A percentile compares a stretch with the other conserved stretches of the same genome.
Evolutionary conservation across 176 grass and related monocot species (phyloP).

Genomic region (Aegilops longissima): DNA sequence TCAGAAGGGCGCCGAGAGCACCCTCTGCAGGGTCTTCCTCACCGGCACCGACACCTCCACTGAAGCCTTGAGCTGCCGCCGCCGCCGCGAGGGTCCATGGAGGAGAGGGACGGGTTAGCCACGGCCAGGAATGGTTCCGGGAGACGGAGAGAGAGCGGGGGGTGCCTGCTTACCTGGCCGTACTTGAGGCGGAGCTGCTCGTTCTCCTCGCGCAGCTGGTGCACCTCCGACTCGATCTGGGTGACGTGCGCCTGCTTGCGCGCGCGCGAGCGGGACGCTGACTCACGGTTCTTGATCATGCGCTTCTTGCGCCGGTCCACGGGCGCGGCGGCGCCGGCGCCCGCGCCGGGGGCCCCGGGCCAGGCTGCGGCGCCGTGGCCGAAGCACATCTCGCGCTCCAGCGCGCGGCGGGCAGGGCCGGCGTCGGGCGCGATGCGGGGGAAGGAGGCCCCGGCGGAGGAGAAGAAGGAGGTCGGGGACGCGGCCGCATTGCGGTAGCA

Average conservation of each 20-base stretch:
- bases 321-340: not conserved
- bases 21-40: conserved; percentile 45
- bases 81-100: too few species aligned
- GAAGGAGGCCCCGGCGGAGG: not conserved
- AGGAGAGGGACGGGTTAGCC: too few species aligned
- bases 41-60: conserved; percentile 35
- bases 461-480: conserved; percentile 17
- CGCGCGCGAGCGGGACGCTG: conserved; percentile 64
- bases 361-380: not conserved
- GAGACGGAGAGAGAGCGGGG: too few species aligned
- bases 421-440: not conserved
- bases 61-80: conserved; percentile 36
- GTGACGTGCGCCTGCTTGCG: conserved; percentile 57
- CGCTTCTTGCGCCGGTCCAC: conserved; percentile 51
- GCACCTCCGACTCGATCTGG: conserved; percentile 49
- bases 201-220: conserved; percentile 46
- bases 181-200: conserved; percentile 40
- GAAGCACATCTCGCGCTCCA: conserved; percentile 25
- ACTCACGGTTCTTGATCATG: conserved; percentile 87
- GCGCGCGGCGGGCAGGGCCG: not conserved
- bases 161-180: conserved; percentile 48
- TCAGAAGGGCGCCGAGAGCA: conserved; percentile 53
- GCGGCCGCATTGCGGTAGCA: conserved; percentile 30
- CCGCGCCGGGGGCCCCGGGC: not conserved
- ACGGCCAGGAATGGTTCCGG: not conserved